Percentiles rank a stretch among this genome's conserved stretches.
Evolutionary conservation across 2,329 filamentous ascomycete genomes (phyloP).

Genomic region (Plectosphaerella cucumerina): DNA sequence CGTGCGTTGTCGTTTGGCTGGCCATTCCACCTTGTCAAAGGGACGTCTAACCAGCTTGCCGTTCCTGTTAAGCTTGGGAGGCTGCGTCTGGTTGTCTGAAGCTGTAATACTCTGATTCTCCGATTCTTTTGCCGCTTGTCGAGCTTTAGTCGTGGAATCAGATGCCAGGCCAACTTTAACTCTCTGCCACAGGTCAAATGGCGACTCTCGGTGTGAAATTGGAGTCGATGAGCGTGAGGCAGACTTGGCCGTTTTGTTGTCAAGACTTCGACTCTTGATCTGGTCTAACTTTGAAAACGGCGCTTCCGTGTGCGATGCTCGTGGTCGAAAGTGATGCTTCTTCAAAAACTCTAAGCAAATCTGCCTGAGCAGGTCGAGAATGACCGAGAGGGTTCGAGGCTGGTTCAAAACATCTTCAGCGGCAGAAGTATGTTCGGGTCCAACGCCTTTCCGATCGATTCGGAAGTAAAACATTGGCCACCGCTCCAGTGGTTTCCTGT

Average conservation of each 20-base stretch:
- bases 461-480: constrained; percentile 90
- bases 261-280: background rate
- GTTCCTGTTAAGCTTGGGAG: constrained; percentile 4
- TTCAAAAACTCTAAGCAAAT: constrained; percentile 72
- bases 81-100: background rate
- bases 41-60: constrained; percentile 9
- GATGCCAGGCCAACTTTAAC: constrained; percentile 23
- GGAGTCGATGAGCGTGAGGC: constrained; percentile 1
- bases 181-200: constrained; percentile 34
- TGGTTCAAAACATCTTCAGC: constrained; percentile 35
- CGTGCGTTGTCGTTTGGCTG: background rate
- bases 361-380: constrained; percentile 62
- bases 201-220: constrained; percentile 13
- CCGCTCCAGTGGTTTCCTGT: constrained; percentile 65
- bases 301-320: constrained; percentile 10
- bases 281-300: background rate
- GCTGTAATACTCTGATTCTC: background rate
- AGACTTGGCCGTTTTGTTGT: background rate
- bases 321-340: constrained; percentile 64
- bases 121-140: background rate
- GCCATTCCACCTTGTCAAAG: constrained; percentile 4
- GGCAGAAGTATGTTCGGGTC: background rate
- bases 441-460: constrained; percentile 38
- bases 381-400: constrained; percentile 40
- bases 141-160: background rate